phyloP scores from a whole-genome alignment of 495 filamentous ascomycete species.

The Penicillium silybi region DNA sequence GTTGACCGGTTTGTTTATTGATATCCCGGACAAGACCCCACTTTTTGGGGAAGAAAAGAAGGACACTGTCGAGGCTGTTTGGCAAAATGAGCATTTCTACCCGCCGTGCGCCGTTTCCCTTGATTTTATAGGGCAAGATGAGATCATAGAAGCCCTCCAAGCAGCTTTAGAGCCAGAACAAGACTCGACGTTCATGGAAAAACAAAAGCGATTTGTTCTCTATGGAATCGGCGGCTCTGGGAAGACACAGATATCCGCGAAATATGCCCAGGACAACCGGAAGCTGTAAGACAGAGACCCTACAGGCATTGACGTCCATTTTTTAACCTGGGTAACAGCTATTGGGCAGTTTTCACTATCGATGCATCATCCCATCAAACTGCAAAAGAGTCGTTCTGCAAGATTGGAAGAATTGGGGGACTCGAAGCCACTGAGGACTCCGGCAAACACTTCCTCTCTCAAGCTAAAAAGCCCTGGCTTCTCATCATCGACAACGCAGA shows the following conservation, averaged over 20 bases:
- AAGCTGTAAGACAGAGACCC: slow-evolving; percentile 1
- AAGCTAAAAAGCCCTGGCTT: slow-evolving; percentile 26
- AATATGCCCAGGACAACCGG: slow-evolving; percentile 31
- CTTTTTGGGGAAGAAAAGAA: no score
- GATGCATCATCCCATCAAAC: slow-evolving; percentile 23
- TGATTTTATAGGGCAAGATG: no score
- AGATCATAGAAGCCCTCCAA: no score
- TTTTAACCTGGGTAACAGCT: slow-evolving; percentile 5
- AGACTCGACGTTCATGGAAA: no score
- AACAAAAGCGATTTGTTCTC: slow-evolving; percentile 26
- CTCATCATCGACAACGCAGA: slow-evolving; percentile 45
- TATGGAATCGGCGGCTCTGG: slow-evolving; percentile 36
- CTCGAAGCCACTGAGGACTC: slow-evolving; percentile 17
- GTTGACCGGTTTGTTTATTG: no score
- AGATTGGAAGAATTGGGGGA: slow-evolving; percentile 21
- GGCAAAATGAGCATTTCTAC: no score
- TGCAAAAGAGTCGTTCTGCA: slow-evolving; percentile 22
- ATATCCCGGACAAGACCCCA: no score
- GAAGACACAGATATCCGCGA: slow-evolving; percentile 32
- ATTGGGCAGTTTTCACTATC: slow-evolving; percentile 27
- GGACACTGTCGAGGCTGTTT: no score
- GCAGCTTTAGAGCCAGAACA: no score
- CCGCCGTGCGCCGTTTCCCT: no score
- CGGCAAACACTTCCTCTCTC: slow-evolving; percentile 16
- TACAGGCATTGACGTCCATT: no score